phyloP scores from a whole-genome alignment of 441 rosid genomes.

The Viola pubescens region DNA sequence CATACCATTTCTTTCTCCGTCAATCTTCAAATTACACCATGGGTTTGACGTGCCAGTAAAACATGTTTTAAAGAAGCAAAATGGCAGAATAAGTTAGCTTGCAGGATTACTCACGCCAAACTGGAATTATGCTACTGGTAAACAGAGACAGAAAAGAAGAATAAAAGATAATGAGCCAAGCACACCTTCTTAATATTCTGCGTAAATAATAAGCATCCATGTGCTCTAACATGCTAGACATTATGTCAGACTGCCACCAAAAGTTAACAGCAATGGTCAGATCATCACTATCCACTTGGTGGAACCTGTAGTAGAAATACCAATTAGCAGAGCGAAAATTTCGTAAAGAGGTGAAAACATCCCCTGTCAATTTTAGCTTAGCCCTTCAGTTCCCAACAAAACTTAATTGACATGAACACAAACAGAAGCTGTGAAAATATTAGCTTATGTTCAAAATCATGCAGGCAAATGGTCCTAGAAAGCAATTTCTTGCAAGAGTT shows the following conservation, averaged over 20 bases:
- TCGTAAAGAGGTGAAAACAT: background rate
- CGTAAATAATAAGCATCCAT: slow-evolving; percentile 91
- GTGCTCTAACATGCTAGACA: slow-evolving; percentile 62
- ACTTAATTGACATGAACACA: too few relatives aligned
- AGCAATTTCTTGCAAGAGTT: too few relatives aligned
- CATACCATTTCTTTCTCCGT: slow-evolving; percentile 81
- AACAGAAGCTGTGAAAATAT: too few relatives aligned
- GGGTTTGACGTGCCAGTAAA: slow-evolving; percentile 15
- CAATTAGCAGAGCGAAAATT: slow-evolving; percentile 9
- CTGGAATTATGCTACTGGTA: background rate
- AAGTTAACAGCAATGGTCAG: slow-evolving; percentile 79
- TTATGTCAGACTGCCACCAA: slow-evolving; percentile 78
- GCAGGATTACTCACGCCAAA: slow-evolving; percentile 10
- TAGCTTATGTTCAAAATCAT: too few relatives aligned
- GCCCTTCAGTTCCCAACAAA: background rate
- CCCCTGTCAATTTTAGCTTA: too few relatives aligned
- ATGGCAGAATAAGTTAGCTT: slow-evolving; percentile 26
- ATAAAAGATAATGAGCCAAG: slow-evolving; percentile 15
- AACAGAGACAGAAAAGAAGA: background rate
- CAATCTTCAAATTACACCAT: slow-evolving; percentile 43
- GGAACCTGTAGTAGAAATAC: slow-evolving; percentile 53
- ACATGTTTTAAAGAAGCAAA: slow-evolving; percentile 19
- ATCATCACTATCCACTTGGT: slow-evolving; percentile 78
- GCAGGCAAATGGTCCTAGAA: too few relatives aligned
- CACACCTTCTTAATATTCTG: slow-evolving; percentile 63